Percentiles rank a stretch among this genome's conserved stretches.
Evolutionary conservation across 1,139 yeast genomes (phyloP).

Genomic region (Kazachstania sp.): DNA sequence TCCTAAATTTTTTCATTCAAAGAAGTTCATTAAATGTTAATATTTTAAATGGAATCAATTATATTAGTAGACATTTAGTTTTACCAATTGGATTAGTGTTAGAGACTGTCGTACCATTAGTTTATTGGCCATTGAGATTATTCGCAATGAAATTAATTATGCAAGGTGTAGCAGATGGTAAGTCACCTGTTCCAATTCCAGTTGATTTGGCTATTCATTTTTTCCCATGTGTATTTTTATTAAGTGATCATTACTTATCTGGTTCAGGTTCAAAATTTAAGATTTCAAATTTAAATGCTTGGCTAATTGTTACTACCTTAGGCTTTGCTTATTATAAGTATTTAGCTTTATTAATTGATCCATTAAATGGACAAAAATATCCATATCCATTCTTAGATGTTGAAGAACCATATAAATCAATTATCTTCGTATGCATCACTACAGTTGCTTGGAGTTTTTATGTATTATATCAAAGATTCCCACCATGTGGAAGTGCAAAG

Average conservation of each 20-base stretch:
- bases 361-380: constrained; percentile 41
- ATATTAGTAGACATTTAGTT: constrained; percentile 21
- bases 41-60: constrained; percentile 1
- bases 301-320: constrained; percentile 34
- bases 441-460: constrained; percentile 36
- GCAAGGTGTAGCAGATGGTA: constrained; percentile 23
- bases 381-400: constrained; percentile 65
- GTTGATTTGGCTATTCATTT: constrained; percentile 53
- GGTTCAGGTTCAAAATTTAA: constrained; percentile 40
- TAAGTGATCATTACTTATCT: constrained; percentile 44
- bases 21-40: constrained; percentile 2
- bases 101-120: constrained; percentile 50
- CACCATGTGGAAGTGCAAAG: constrained; percentile 8
- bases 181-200: constrained; percentile 36
- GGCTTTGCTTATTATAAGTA: constrained; percentile 47
- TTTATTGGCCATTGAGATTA: constrained; percentile 60
- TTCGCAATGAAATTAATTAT: constrained; percentile 40
- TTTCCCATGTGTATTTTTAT: constrained; percentile 45
- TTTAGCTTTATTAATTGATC: constrained; percentile 42
- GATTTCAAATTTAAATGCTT: constrained; percentile 32
- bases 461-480: constrained; percentile 20
- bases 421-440: constrained; percentile 46
- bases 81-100: constrained; percentile 44
- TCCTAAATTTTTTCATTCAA: constrained; percentile 15
- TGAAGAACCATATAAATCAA: constrained; percentile 35